phyloP scores from a whole-genome alignment of 352 stramenopile genomes.

The Phytophthora megakarya region DNA sequence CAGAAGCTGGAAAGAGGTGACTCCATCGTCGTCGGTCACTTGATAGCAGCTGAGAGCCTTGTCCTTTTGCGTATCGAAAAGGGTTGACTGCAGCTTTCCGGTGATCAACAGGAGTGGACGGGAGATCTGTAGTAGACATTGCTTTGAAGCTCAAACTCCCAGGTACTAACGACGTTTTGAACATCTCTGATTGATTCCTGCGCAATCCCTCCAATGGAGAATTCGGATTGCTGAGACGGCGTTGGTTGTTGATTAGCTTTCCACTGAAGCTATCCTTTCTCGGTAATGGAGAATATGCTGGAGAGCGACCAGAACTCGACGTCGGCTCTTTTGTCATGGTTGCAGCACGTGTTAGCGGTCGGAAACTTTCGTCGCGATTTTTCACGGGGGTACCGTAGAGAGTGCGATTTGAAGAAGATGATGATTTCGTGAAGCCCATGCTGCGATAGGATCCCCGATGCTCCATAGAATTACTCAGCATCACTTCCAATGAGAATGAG shows the following conservation, averaged over 20 bases:
- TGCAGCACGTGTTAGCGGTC: slow-evolving; percentile 31
- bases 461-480: slow-evolving; percentile 30
- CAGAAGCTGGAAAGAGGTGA: slow-evolving; percentile 93
- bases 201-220: slow-evolving; percentile 32
- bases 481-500: slow-evolving; percentile 31
- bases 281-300: slow-evolving; percentile 16
- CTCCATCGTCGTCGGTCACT: slow-evolving; percentile 95
- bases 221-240: slow-evolving; percentile 29
- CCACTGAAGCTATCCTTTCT: slow-evolving; percentile 12
- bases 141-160: slow-evolving; percentile 30
- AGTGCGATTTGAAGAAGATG: slow-evolving; percentile 6
- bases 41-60: slow-evolving; percentile 45
- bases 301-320: slow-evolving; percentile 14
- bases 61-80: slow-evolving; percentile 54
- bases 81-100: slow-evolving; percentile 42
- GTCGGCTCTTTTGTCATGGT: slow-evolving; percentile 38
- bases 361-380: slow-evolving; percentile 32
- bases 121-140: slow-evolving; percentile 21
- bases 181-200: slow-evolving; percentile 45
- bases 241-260: slow-evolving; percentile 20
- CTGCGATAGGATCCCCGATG: slow-evolving; percentile 14
- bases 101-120: slow-evolving; percentile 3
- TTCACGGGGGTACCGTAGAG: slow-evolving; percentile 31
- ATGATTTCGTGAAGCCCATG: slow-evolving; percentile 9
- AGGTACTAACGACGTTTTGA: slow-evolving; percentile 24